Percentiles rank a stretch among this genome's conserved stretches.
Evolutionary conservation across 108 stramenopile species (phyloP).

Genomic region (Chaetoceros muelleri): DNA sequence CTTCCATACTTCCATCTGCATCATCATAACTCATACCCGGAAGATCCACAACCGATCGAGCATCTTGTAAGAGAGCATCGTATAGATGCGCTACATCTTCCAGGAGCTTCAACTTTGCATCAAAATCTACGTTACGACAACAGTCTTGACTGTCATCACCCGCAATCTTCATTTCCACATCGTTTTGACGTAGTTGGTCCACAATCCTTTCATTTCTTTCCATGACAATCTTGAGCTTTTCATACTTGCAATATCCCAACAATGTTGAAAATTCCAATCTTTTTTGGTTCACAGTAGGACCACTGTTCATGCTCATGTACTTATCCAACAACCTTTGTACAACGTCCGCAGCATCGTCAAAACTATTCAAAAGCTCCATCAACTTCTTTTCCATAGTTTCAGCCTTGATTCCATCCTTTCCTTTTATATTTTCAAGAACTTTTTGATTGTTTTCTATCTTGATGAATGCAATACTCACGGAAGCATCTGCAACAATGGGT

Average conservation of each 20-base stretch:
- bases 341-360: constrained; percentile 60
- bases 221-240: constrained; percentile 44
- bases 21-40: constrained; percentile 16
- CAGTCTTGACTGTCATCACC: constrained; percentile 8
- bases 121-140: constrained; percentile 10
- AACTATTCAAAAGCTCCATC: constrained; percentile 44
- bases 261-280: constrained; percentile 40
- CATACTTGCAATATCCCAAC: constrained; percentile 52
- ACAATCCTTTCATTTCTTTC: constrained; percentile 34
- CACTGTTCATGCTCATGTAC: constrained; percentile 33
- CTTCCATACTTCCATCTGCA: constrained; percentile 30
- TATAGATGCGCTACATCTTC: constrained; percentile 65
- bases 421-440: constrained; percentile 13
- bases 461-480: constrained; percentile 27
- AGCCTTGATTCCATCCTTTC: neutral
- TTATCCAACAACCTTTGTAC: constrained; percentile 29
- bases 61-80: constrained; percentile 70
- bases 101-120: constrained; percentile 18
- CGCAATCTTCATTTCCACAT: neutral
- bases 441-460: too few relatives aligned
- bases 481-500: constrained; percentile 33
- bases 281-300: constrained; percentile 64
- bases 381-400: constrained; percentile 28
- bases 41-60: constrained; percentile 38
- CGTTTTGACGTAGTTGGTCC: constrained; percentile 27